These are phyloP conservation scores for Penicillium bovifimosum DNA, from an alignment of 495 filamentous ascomycete species.

Conservation along the genomic window DNA sequence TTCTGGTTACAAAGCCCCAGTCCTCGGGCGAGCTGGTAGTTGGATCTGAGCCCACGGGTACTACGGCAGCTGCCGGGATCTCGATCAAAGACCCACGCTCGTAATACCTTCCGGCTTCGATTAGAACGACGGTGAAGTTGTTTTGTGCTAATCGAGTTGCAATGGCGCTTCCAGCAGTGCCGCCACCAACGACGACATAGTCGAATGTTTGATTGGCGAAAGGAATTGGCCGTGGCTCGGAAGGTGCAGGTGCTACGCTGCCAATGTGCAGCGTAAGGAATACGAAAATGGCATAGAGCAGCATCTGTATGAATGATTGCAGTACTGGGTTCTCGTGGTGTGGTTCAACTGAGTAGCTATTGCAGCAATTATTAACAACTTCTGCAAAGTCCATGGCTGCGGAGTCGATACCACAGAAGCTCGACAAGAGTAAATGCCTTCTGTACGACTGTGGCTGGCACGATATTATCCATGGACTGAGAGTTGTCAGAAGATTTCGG, in stretches of 20 bases:
- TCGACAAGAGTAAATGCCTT: too few relatives aligned
- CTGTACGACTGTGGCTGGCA: too few relatives aligned
- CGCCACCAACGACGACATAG: conserved; percentile 53
- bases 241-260: background rate
- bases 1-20: conserved; percentile 44
- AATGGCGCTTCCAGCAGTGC: conserved; percentile 46
- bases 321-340: background rate
- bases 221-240: background rate
- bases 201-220: conserved; percentile 33
- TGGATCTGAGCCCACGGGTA: conserved; percentile 17
- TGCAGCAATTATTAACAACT: background rate
- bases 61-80: conserved; percentile 32
- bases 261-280: conserved; percentile 3
- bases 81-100: conserved; percentile 35
- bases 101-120: conserved; percentile 56
- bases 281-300: background rate
- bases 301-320: background rate
- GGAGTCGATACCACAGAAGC: too few relatives aligned
- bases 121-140: conserved; percentile 37
- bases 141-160: conserved; percentile 44
- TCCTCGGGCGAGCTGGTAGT: conserved; percentile 34
- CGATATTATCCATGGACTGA: too few relatives aligned
- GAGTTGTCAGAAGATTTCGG: too few relatives aligned
- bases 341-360: background rate
- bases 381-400: too few relatives aligned